phyloP scores from a whole-genome alignment of 1,139 yeast species.

The Taphrina populina region DNA sequence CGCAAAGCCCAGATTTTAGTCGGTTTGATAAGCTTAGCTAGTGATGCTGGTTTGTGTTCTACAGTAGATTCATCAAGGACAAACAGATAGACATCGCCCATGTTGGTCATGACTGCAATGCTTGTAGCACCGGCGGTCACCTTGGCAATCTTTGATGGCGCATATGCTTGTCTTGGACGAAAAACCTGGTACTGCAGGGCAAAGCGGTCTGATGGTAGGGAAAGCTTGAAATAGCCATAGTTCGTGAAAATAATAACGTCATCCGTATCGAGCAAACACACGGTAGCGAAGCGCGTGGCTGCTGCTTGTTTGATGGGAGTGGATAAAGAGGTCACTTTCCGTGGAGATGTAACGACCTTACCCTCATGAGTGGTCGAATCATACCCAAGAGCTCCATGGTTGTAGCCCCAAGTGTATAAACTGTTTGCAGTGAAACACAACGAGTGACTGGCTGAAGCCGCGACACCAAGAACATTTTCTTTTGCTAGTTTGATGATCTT shows the following conservation, averaged over 20 bases:
- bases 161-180: slow-evolving; percentile 35
- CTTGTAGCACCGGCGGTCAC: slow-evolving; percentile 38
- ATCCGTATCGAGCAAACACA: slow-evolving; percentile 59
- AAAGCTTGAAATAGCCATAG: slow-evolving; percentile 55
- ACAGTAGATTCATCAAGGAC: slow-evolving; percentile 37
- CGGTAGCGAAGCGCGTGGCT: slow-evolving; percentile 71
- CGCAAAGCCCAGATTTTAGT: slow-evolving; percentile 46
- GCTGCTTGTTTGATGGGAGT: slow-evolving; percentile 50
- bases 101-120: slow-evolving; percentile 43
- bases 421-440: slow-evolving; percentile 58
- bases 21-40: slow-evolving; percentile 37
- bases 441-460: slow-evolving; percentile 73
- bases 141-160: slow-evolving; percentile 35
- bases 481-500: slow-evolving; percentile 53
- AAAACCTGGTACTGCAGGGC: slow-evolving; percentile 38
- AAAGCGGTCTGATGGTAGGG: slow-evolving; percentile 36
- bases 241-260: slow-evolving; percentile 65
- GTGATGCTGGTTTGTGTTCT: slow-evolving; percentile 31
- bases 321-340: slow-evolving; percentile 42
- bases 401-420: slow-evolving; percentile 74
- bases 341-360: slow-evolving; percentile 47
- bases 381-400: slow-evolving; percentile 83
- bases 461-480: slow-evolving; percentile 53
- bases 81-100: slow-evolving; percentile 45
- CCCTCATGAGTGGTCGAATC: slow-evolving; percentile 44